Evolutionary conservation across 1,139 yeast species (phyloP), one percentile per base, ranked within the genome.

Genomic region (Candida glucosophila): DNA sequence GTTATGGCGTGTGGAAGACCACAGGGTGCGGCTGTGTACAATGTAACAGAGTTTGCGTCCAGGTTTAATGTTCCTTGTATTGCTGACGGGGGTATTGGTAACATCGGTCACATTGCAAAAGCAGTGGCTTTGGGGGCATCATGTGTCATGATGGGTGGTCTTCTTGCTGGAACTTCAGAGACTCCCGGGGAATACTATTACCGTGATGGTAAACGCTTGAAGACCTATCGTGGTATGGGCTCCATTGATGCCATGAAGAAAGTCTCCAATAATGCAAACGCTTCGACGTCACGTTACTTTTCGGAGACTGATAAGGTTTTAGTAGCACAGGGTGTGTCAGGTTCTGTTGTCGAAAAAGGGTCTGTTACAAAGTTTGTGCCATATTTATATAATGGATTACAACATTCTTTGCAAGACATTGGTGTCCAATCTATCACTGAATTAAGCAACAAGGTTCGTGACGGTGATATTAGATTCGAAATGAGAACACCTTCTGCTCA

Each of bases 1-100:
- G 98, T 90, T 34, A 90, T 90, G 99, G 98, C 99, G 27, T 93
- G 95, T 66, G 99, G 99, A 63, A 88, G 98, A 73, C 98, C 99
- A 34, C 98, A 92, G 70, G 99, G 97, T 64, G 83, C 95, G 36
- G 95, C 95, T 34, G 95, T 85, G 30, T 83, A 72, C 66, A 76
- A 74, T 36, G 95, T 85, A 27, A 68, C 86, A 36, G 88, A 85
- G 63, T 82, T 85, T 53, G 88, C 95, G 43, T 77, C 75, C 59
- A 69, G 73, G 54, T 85, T 85, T 51, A 95, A 95, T 49, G 88
- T 85, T 40, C 95, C 95, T 49, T 82, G 95, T 64, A 86, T 90
- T 45, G 99, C 99, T 41, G 99, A 90, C 57, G 99, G 99, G 71
- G 99, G 99, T 75, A 77, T 90, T 49, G 90, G 88, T 60, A 92